Percentiles rank a stretch among this genome's conserved stretches.
Conservation (phyloP, 1,139 yeast species). For the Geotrichum australiense region DNA sequence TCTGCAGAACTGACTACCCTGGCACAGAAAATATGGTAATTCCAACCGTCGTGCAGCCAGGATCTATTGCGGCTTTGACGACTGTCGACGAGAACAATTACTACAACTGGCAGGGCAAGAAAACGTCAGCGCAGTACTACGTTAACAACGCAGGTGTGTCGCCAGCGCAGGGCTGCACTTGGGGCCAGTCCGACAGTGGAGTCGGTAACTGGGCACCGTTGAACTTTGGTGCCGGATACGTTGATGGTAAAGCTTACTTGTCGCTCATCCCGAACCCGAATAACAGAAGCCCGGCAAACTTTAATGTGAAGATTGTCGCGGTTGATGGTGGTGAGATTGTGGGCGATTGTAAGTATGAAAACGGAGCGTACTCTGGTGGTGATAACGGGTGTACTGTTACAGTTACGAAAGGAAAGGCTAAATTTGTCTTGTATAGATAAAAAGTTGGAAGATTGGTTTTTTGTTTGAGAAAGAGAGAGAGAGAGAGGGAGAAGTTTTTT, state of each 20-base stretch:
- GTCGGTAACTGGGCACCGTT: constrained; percentile 98
- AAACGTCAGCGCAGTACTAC: constrained; percentile 92
- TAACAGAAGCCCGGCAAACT: constrained; percentile 71
- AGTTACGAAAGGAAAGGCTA: constrained; percentile 74
- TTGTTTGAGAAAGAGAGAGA: no score
- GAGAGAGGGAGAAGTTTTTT: no score
- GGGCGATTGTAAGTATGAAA: constrained; percentile 75
- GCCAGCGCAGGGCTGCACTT: constrained; percentile 81
- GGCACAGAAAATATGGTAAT: constrained; percentile 98
- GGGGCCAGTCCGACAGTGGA: constrained; percentile 78
- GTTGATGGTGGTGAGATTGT: constrained; percentile 52
- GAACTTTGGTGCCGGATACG: constrained; percentile 86
- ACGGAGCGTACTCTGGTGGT: constrained; percentile 75
- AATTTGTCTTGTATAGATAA: constrained; percentile 52
- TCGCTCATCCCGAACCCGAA: constrained; percentile 95
- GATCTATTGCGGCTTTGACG: constrained; percentile 57
- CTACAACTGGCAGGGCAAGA: constrained; percentile 74
- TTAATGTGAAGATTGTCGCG: constrained; percentile 75
- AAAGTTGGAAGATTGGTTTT: no score
- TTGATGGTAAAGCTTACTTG: constrained; percentile 72
- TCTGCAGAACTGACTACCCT: constrained; percentile 98
- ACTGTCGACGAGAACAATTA: constrained; percentile 72
- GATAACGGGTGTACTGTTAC: constrained; percentile 96
- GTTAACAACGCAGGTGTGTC: constrained; percentile 95
- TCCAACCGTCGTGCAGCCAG: constrained; percentile 76